Base-by-base conservation (phyloP, 768 basidiomycete species). In the Chalciporus chontae region DNA sequence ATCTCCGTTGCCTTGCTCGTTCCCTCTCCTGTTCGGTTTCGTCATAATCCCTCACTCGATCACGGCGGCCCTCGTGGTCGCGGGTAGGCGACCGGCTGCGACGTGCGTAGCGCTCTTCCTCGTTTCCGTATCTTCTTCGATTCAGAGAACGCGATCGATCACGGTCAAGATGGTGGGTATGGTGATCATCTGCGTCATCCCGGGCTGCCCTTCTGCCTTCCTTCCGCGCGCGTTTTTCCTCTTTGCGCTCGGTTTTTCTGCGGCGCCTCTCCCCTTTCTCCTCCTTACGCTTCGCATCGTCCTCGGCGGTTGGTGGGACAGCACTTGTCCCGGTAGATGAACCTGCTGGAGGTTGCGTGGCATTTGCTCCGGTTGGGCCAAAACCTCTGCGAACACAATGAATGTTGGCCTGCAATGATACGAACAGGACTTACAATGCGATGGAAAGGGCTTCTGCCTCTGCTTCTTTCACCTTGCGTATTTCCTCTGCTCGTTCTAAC, bases 371-470 rank as follows among this genome's bases (percentile, higher is more conserved):
- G 1, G 79, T 69, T 8, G 83, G 80, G 38, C 80, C 85, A 65
- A 88, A 91, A 4, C 90, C 90, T 47, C 89, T 91, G 60, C 10
- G 50, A n/a, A 55, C n/a, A 52, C 52, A 50, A 43, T 37, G 31
- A 18, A 45, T 32, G 47, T 65, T 19, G 51, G 50, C 21, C 24
- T 21, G 21, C 21, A 26, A 26, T 5, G 38, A 48, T 14, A 41
- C 26, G 19, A 32, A 10, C 26, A 29, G n/a, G 7, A 74, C 83
- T 40, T 55, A 87, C 86, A 97, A 70, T 38, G 90, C 92, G 23
- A 83, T 78, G 14, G 87, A 73, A 44, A 97, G 71, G 0, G 93
- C 94, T 50, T 96, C 92, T 19, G 87, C 90, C 64, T 97, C 94
- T 14, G 85, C 77, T 61, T 93, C 87, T 66, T 96, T 95, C 55